Conservation (phyloP, 129 eudicot genomes). For the Silybum marianum region DNA sequence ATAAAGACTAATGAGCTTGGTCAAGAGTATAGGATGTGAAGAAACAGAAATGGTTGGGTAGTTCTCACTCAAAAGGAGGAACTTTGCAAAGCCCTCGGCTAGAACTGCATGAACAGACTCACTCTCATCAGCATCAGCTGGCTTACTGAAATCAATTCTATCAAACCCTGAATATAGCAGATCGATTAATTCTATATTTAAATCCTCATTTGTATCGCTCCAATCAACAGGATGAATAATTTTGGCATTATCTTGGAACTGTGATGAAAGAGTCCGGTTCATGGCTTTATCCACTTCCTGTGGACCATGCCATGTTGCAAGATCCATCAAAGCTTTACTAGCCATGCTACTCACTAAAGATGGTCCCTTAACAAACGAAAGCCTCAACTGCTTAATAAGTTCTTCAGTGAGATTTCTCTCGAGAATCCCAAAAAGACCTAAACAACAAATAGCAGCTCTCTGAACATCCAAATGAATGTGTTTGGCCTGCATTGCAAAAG, state of each 20-base stretch:
- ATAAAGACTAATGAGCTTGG: conserved; percentile 71
- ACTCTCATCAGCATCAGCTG: conserved; percentile 52
- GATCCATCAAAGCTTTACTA: conserved; percentile 79
- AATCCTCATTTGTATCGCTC: conserved; percentile 42
- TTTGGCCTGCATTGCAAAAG: conserved; percentile 55
- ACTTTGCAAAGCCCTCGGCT: conserved; percentile 92
- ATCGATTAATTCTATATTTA: conserved; percentile 57
- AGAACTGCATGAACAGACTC: conserved; percentile 78
- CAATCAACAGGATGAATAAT: conserved; percentile 35
- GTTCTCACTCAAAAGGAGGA: conserved; percentile 78
- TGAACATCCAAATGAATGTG: conserved; percentile 88
- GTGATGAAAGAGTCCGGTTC: conserved; percentile 47
- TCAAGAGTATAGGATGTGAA: conserved; percentile 55
- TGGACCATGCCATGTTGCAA: conserved; percentile 87
- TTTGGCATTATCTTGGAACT: conserved; percentile 39
- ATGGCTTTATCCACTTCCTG: conserved; percentile 75
- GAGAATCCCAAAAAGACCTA: conserved; percentile 89
- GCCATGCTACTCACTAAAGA: conserved; percentile 64
- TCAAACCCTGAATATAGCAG: conserved; percentile 68
- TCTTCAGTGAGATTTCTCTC: conserved; percentile 69
- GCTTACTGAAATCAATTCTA: conserved; percentile 30
- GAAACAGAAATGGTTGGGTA: conserved; percentile 54
- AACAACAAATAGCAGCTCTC: conserved; percentile 84
- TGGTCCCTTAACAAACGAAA: conserved; percentile 65
- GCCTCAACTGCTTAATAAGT: conserved; percentile 64